Base-by-base conservation (phyloP, 129 eudicot genomes). In the Pulicaria dysenterica region DNA sequence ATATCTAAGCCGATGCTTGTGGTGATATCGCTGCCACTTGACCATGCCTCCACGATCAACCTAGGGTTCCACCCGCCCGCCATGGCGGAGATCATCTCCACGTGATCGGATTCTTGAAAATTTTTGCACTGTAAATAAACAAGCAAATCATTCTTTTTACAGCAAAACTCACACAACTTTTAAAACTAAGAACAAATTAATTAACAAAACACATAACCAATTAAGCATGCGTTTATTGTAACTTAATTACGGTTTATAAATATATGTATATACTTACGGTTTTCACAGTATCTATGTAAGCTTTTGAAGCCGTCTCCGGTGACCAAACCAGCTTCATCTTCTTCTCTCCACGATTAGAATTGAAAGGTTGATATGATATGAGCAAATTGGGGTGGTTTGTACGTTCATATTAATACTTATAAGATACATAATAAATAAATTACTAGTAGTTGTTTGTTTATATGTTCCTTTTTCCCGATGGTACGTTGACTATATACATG, bases 321-420 rank as follows among this genome's bases (percentile, higher is more conserved):
- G 85, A 83, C 91, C 91, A 86, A 36, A 77, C 74, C 42, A 80
- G 68, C 83, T 83, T 86, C 91, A 86, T 86, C 64, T 80, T 68
- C 39, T 69, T 68, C 39, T 69, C 51, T 60, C 8, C 36, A 42
- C 3, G 42, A 55, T 15, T 39, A 38, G 42, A 45, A 14, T 5
- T 66, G 59, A 47, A 57, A 67, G 11, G 60, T 9, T 45, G 68
- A 67, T 56, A 57, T 45, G 68, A 67, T 56, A 57, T 67, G 74
- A 57, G 36, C 74, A 16, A 55, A 64, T 6, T 42, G 59, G 31
- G 59, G 58, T 17, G 3, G 51, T 67, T 16, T 16, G 67, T 40
- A 13, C 14, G 15, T 16, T 15, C 12, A 15, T 6, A 15, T 73
- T 73, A 66, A 53, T 65, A 48, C 63, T 73, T 72, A 4, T 15